Base-by-base conservation (phyloP, 148 eudicot genomes). In the Spergularia marina region DNA sequence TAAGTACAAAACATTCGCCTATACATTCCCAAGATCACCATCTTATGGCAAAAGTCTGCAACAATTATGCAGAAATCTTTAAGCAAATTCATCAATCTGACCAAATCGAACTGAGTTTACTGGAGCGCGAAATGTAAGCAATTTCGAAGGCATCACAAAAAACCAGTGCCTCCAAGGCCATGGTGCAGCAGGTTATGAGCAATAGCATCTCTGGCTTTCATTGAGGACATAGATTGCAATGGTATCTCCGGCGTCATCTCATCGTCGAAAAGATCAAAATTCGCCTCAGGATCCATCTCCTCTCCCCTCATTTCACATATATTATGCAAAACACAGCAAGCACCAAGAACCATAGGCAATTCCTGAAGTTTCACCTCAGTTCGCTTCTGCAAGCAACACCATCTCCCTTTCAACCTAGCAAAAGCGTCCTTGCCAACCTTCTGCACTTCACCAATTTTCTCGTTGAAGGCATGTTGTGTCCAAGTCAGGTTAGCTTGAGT, bases 321-420 rank as follows among this genome's bases (percentile, higher is more conserved):
- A 65, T 94, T 94, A 77, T 94, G 97, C 89, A 94, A 76, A 5
- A 94, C 97, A 54, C 98, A 94, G 44, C 98, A 94, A 18, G 97
- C 98, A 72, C 98, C 98, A 20, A 94, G 90, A 25, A 94, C 91
- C 11, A 91, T 90, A 7, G 97, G 97, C 88, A 91, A 82, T 25
- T 94, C 98, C 70, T 89, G 92, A 15, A 93, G 91, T 55, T 93
- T 93, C 23, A 93, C 92, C 73, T 93, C 98, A 4, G 94, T 91
- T 69, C 96, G 80, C 73, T 88, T 93, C 78, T 91, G 98, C 86
- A 93, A 80, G 82, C 96, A 93, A 63, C 81, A 77, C 98, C 98
- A 94, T 72, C 98, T 84, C 56, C 97, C 91, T 76, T 94, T 94
- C 75, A 94, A 70, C 70, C 94, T 85, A 1, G 90, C 89, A 83